Evolutionary conservation across 1,284 basidiomycete species (phyloP), one percentile per base, ranked within the genome.

Genomic region (Malassezia psittaci): DNA sequence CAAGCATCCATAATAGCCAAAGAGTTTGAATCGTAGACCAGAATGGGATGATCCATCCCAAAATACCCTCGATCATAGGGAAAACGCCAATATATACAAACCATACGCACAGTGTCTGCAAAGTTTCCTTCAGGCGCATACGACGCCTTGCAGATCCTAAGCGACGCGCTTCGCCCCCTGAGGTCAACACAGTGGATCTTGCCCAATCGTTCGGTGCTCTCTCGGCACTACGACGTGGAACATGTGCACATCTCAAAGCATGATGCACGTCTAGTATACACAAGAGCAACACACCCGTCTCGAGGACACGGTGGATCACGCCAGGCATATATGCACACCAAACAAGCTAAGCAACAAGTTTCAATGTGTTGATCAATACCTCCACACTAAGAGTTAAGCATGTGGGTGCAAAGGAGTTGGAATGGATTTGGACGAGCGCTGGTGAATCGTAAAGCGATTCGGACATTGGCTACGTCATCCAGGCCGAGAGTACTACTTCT

Each of bases 401-500:
- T 29, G 24, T 29, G 24, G 24, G 7, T 29, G 24, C 24, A 29
- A 29, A 29, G 24, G 24, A 29, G 24, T 29, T 29, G 24, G 24
- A 29, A 29, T 29, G 24, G 24, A 7, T 29, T 29, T 29, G 24
- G 24, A 29, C 24, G 24, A 29, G 7, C 24, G 24, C 24, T 29
- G 24, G 24, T 29, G 7, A 29, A 29, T 29, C 24, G 4, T 18
- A 12, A 6, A 11, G 29, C 2, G 10, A 34, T 18, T 3, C 45
- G 45, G 19, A 13, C 5, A 13, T 13, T 35, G 5, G 12, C 13
- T 7, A 35, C 33, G 10, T 13, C 52, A 9, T 13, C 43, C 18
- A 19, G 44, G 19, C 64, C 66, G 3, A 62, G 61, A 21, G 64
- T 70, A 33, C 57, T 70, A n/a, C 62, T 68, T 11, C 49, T 70